Base-by-base conservation (phyloP, 805 yeast genomes). In the Ogataea glucozyma region DNA sequence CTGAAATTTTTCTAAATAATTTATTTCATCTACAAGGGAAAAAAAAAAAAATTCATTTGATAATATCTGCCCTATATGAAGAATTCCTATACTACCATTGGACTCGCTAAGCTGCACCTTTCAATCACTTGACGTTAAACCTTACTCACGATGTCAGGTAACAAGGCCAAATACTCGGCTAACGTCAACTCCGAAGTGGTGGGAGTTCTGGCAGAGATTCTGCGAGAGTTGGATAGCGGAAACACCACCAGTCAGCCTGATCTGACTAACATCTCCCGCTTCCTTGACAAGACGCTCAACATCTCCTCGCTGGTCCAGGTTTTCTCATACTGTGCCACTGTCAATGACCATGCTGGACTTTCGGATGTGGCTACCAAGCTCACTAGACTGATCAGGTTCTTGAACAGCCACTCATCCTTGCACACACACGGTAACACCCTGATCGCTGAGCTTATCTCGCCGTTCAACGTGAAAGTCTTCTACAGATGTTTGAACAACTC, bases 401-500 rank as follows among this genome's bases (percentile, higher is more conserved):
- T 66, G 9, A 51, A 50, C 11, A 32, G 49, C 17, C 26, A 42
- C 4, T 18, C 45, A 9, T 53, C 41, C 11, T 56, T 51, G 19
- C 54, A 44, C 47, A 60, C 43, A 24, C 32, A 46, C 27, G 67
- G 70, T 11, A 54, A 61, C 38, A 65, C 65, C 7, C 57, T 82
- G 18, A 72, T 83, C 43, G 72, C 71, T 38, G 73, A 74, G 11
- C 64, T 89, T n/a, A 47, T 62, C 3, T 59, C 88, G 8, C 65
- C 71, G 1, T 73, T 71, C 35, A 78, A 85, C 57, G 59, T 75
- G 31, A 85, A 83, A 52, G 73, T 80, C 6, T 66, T 89, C 3
- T 86, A 85, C 62, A 70, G 95, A 52, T 81, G 85, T 13, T 66
- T 89, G 29, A 76, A 74, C 46, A 73, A 78, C 41, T 62, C 72